phyloP scores from a whole-genome alignment of 2,329 filamentous ascomycete genomes.

The Microcyclospora pomicola region DNA sequence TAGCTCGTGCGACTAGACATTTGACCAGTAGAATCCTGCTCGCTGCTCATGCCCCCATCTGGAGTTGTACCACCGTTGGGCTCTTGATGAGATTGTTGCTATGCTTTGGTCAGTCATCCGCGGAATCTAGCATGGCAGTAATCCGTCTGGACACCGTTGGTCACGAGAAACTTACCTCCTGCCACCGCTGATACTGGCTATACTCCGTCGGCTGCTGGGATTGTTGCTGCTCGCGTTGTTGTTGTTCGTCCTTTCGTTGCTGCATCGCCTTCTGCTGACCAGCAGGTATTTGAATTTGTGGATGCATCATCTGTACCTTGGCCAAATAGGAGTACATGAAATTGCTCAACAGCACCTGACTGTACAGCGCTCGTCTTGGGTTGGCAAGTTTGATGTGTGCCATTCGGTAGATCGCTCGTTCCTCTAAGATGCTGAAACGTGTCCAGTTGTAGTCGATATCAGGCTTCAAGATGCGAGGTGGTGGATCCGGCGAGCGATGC shows the following conservation, averaged over 20 bases:
- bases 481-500: constrained; percentile 68
- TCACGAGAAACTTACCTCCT: constrained; percentile 20
- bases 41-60: too few relatives aligned
- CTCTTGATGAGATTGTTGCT: too few relatives aligned
- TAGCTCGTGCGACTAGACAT: constrained; percentile 1
- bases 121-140: too few relatives aligned
- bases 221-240: constrained; percentile 8
- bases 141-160: too few relatives aligned
- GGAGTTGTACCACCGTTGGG: too few relatives aligned
- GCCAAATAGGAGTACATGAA: constrained; percentile 99
- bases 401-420: constrained; percentile 95
- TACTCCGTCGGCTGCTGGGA: constrained; percentile 20
- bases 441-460: constrained; percentile 96
- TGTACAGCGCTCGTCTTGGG: constrained; percentile 77
- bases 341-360: constrained; percentile 91
- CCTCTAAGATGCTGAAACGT: constrained; percentile 84
- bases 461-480: constrained; percentile 57
- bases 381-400: constrained; percentile 99
- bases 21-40: too few relatives aligned
- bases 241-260: constrained; percentile 14
- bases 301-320: constrained; percentile 98
- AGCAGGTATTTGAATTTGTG: constrained; percentile 76
- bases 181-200: constrained; percentile 24
- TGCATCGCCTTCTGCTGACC: constrained; percentile 37
- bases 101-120: too few relatives aligned